phyloP scores from a whole-genome alignment of 208 protist species.

The Herpetomonas tarakana region DNA sequence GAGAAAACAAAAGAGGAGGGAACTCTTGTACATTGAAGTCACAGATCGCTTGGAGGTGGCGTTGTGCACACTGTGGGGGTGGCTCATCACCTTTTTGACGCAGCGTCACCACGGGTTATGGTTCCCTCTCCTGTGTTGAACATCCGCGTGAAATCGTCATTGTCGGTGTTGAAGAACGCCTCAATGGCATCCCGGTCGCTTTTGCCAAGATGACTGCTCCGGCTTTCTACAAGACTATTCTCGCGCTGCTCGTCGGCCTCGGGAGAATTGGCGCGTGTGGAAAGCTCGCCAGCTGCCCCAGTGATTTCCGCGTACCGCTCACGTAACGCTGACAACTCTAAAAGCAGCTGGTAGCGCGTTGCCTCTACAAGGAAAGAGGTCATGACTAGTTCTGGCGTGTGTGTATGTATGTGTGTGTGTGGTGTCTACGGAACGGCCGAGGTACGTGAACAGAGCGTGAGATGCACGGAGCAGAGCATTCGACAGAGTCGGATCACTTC shows the following conservation, averaged over 20 bases:
- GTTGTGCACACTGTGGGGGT: no score
- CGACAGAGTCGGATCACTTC: no score
- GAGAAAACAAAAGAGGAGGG: no score
- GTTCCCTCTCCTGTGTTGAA: conserved; percentile 82
- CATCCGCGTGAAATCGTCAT: conserved; percentile 68
- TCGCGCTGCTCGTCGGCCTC: neutral
- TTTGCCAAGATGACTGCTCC: conserved; percentile 38
- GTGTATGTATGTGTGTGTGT: no score
- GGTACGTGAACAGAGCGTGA: no score
- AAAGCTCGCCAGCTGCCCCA: no score
- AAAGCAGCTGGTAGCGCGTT: conserved; percentile 22
- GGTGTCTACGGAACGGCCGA: no score
- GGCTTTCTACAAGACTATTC: neutral
- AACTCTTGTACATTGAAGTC: no score
- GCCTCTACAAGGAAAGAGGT: conserved; percentile 17
- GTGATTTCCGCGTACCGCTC: conserved; percentile 28
- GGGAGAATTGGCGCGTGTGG: neutral
- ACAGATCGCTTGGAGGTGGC: no score
- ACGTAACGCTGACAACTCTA: conserved; percentile 40
- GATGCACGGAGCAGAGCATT: no score
- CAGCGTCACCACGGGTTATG: no score
- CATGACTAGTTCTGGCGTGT: conserved; percentile 2
- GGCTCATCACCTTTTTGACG: no score
- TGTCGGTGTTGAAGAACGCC: conserved; percentile 73
- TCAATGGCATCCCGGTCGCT: conserved; percentile 84